A percentile compares a stretch with the other conserved stretches of the same genome.
Evolutionary conservation across 2,329 filamentous ascomycete genomes (phyloP).

Genomic region (Sclerotinia glacialis): DNA sequence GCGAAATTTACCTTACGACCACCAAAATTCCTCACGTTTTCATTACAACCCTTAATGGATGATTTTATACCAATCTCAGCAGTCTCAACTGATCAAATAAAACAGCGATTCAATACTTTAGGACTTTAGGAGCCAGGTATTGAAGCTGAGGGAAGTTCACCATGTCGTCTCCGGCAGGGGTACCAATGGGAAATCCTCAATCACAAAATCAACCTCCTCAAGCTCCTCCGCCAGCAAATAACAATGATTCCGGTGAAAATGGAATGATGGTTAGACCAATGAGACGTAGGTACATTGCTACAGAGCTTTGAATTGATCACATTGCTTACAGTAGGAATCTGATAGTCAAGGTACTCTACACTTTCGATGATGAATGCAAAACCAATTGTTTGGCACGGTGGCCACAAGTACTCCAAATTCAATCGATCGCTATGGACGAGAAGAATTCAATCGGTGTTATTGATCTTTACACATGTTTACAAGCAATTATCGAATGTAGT

Average conservation of each 20-base stretch:
- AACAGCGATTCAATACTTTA: slow-evolving; percentile 24
- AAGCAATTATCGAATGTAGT: slow-evolving; percentile 74
- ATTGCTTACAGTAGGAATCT: slow-evolving; percentile 28
- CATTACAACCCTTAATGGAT: slow-evolving; percentile 26
- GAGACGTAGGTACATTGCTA: slow-evolving; percentile 56
- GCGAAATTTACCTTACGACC: slow-evolving; percentile 29
- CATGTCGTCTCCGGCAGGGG: slow-evolving; percentile 36
- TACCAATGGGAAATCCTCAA: slow-evolving; percentile 22
- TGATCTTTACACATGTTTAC: slow-evolving; percentile 81
- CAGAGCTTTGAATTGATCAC: neutral
- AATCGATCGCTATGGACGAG: slow-evolving; percentile 78
- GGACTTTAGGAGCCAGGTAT: slow-evolving; percentile 25
- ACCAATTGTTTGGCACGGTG: slow-evolving; percentile 86
- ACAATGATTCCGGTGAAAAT: slow-evolving; percentile 41
- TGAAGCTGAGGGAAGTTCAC: slow-evolving; percentile 28
- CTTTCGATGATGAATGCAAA: slow-evolving; percentile 85
- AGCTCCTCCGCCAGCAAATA: slow-evolving; percentile 25
- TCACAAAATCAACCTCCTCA: slow-evolving; percentile 28
- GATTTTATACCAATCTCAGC: slow-evolving; percentile 26
- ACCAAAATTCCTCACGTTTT: slow-evolving; percentile 28
- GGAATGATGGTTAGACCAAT: slow-evolving; percentile 54
- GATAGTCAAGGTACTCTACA: slow-evolving; percentile 93
- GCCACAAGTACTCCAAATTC: slow-evolving; percentile 74
- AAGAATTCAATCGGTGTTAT: slow-evolving; percentile 79
- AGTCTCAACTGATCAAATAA: slow-evolving; percentile 26